Conservation (phyloP, 2,329 filamentous ascomycete species). For the Colletotrichum incanum region DNA sequence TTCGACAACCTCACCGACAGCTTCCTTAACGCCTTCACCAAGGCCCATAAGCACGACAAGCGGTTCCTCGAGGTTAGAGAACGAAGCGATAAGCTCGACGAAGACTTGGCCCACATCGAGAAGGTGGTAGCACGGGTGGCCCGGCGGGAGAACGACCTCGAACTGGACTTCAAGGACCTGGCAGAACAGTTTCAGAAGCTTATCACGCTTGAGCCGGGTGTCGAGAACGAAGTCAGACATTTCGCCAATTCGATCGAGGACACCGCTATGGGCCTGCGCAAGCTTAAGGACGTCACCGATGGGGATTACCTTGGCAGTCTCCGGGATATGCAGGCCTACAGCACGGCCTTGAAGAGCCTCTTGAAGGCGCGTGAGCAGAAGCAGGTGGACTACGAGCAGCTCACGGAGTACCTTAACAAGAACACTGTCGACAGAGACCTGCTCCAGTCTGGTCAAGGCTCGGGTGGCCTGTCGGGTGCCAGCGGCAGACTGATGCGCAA, state of each 20-base stretch:
- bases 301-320: slow-evolving; percentile 95
- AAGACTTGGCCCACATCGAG: slow-evolving; percentile 92
- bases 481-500: slow-evolving; percentile 92
- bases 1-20: slow-evolving; percentile 97
- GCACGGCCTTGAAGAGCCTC: slow-evolving; percentile 86
- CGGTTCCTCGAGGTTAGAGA: slow-evolving; percentile 96
- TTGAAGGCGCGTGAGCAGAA: slow-evolving; percentile 97
- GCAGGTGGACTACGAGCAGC: slow-evolving; percentile 95
- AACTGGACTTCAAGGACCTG: slow-evolving; percentile 89
- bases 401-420: slow-evolving; percentile 96
- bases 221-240: slow-evolving; percentile 85
- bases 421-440: slow-evolving; percentile 89
- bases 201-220: slow-evolving; percentile 87
- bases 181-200: slow-evolving; percentile 96
- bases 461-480: slow-evolving; percentile 77
- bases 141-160: slow-evolving; percentile 88
- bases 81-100: slow-evolving; percentile 92
- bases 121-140: slow-evolving; percentile 96
- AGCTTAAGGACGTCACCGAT: slow-evolving; percentile 92
- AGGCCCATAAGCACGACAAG: slow-evolving; percentile 94
- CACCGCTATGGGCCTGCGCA: slow-evolving; percentile 82
- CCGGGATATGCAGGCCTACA: slow-evolving; percentile 96
- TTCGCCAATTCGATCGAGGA: slow-evolving; percentile 92
- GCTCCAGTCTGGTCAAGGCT: slow-evolving; percentile 74
- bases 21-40: slow-evolving; percentile 97